Percentiles rank a stretch among this genome's conserved stretches.
Conservation (phyloP, 768 basidiomycete species). For the Suillus luteus region DNA sequence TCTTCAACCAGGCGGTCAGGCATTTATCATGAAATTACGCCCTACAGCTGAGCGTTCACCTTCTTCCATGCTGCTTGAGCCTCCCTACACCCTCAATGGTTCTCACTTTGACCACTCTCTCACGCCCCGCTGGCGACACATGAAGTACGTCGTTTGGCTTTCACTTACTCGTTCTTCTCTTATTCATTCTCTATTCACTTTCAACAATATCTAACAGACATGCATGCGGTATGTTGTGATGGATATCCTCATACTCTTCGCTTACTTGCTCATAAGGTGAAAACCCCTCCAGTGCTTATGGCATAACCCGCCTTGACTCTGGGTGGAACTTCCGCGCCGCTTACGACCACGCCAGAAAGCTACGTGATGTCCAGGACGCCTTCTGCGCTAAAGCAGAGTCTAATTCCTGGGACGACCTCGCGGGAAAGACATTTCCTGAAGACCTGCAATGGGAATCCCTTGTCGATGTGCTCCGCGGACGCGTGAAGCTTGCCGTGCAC, state of each 20-base stretch:
- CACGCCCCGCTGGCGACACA: slow-evolving; percentile 30
- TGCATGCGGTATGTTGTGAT: slow-evolving; percentile 40
- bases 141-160: slow-evolving; percentile 22
- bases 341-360: slow-evolving; percentile 69
- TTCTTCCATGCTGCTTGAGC: slow-evolving; percentile 49
- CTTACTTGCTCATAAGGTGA: slow-evolving; percentile 26
- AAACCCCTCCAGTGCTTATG: slow-evolving; percentile 42
- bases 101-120: slow-evolving; percentile 20
- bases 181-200: neutral
- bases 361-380: slow-evolving; percentile 69
- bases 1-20: slow-evolving; percentile 44
- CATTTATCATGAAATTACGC: slow-evolving; percentile 53
- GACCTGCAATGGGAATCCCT: slow-evolving; percentile 78
- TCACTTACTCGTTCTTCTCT: neutral
- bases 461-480: slow-evolving; percentile 76
- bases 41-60: slow-evolving; percentile 47
- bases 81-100: slow-evolving; percentile 44
- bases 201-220: slow-evolving; percentile 26
- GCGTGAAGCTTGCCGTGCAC: slow-evolving; percentile 55
- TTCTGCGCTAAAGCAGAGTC: slow-evolving; percentile 66
- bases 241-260: neutral
- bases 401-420: slow-evolving; percentile 40
- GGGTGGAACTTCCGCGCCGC: slow-evolving; percentile 81
- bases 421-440: slow-evolving; percentile 46
- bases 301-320: slow-evolving; percentile 69